These are phyloP conservation scores for Sphaerostilbella broomeana DNA, from an alignment of 2,329 filamentous ascomycete species.

Conservation along the genomic window DNA sequence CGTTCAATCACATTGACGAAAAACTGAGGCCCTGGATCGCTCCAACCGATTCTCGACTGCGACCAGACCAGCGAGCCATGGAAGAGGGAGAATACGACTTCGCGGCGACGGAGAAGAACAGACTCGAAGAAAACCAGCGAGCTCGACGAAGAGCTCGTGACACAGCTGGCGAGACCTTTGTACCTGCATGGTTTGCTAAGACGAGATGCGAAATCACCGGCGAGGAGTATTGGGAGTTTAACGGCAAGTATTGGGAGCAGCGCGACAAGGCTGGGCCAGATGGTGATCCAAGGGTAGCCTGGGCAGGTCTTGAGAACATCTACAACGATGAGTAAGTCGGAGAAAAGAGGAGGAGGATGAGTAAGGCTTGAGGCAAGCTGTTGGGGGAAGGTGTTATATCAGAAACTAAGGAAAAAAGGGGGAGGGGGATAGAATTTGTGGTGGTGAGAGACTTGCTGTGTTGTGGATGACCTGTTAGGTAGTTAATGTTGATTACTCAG, in stretches of 20 bases:
- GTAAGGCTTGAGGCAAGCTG: no score
- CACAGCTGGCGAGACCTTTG: constrained; percentile 70
- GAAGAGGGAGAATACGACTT: constrained; percentile 96
- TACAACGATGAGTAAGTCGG: constrained; percentile 39
- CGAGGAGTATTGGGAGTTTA: constrained; percentile 86
- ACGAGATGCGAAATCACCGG: constrained; percentile 70
- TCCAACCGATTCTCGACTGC: constrained; percentile 86
- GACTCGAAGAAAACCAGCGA: constrained; percentile 87
- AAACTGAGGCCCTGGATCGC: constrained; percentile 69
- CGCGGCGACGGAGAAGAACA: constrained; percentile 87
- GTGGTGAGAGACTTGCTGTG: no score
- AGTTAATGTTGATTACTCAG: no score
- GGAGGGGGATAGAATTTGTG: neutral
- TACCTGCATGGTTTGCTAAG: constrained; percentile 78
- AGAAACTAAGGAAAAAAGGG: neutral
- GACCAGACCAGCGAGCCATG: constrained; percentile 95
- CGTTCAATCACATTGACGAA: constrained; percentile 88
- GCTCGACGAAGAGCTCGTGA: constrained; percentile 68
- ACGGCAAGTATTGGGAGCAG: constrained; percentile 78
- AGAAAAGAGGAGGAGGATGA: neutral
- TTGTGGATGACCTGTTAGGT: no score
- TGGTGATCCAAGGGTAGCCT: constrained; percentile 49
- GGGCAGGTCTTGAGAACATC: constrained; percentile 72
- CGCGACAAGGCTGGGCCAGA: constrained; percentile 57
- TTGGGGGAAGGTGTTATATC: neutral